phyloP scores from a whole-genome alignment of 2,329 filamentous ascomycete genomes.

The Diaporthe sp. region DNA sequence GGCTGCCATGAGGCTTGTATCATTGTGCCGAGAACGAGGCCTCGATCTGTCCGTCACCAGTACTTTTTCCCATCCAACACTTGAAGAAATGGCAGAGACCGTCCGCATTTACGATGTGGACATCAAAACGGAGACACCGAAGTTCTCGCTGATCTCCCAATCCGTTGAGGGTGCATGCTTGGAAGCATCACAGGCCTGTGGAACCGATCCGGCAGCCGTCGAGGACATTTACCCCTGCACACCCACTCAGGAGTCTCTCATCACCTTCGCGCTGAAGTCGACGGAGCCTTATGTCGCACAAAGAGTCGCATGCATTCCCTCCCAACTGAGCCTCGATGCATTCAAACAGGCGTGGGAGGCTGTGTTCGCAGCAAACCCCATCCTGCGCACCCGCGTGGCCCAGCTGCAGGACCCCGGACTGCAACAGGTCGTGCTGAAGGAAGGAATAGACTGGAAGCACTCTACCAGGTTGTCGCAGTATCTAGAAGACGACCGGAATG shows the following conservation, averaged over 20 bases:
- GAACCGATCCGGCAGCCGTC: slow-evolving; percentile 36
- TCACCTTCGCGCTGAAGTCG: slow-evolving; percentile 47
- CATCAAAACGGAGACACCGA: slow-evolving; percentile 38
- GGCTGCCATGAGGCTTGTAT: slow-evolving; percentile 55
- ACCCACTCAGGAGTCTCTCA: slow-evolving; percentile 49
- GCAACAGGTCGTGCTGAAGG: slow-evolving; percentile 49
- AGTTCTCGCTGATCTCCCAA: slow-evolving; percentile 41
- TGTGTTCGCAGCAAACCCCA: slow-evolving; percentile 41
- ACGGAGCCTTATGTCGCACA: slow-evolving; percentile 49
- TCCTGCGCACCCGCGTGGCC: slow-evolving; percentile 48
- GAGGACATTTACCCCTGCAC: slow-evolving; percentile 53
- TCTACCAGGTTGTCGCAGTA: slow-evolving; percentile 40
- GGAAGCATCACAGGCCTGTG: slow-evolving; percentile 40
- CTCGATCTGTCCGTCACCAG: slow-evolving; percentile 48
- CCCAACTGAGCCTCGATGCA: slow-evolving; percentile 36
- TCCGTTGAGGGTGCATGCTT: slow-evolving; percentile 34
- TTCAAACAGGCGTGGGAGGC: slow-evolving; percentile 45
- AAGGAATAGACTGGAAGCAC: slow-evolving; percentile 43
- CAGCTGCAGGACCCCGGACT: slow-evolving; percentile 47
- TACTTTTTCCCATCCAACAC: slow-evolving; percentile 53
- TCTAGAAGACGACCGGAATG: slow-evolving; percentile 40
- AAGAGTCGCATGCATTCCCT: slow-evolving; percentile 38
- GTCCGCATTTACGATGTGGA: slow-evolving; percentile 43
- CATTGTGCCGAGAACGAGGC: slow-evolving; percentile 47
- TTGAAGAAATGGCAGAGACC: slow-evolving; percentile 55